Percentiles rank a stretch among this genome's conserved stretches.
Conservation (phyloP, 352 stramenopile genomes). For the Pythium utonaiense region DNA sequence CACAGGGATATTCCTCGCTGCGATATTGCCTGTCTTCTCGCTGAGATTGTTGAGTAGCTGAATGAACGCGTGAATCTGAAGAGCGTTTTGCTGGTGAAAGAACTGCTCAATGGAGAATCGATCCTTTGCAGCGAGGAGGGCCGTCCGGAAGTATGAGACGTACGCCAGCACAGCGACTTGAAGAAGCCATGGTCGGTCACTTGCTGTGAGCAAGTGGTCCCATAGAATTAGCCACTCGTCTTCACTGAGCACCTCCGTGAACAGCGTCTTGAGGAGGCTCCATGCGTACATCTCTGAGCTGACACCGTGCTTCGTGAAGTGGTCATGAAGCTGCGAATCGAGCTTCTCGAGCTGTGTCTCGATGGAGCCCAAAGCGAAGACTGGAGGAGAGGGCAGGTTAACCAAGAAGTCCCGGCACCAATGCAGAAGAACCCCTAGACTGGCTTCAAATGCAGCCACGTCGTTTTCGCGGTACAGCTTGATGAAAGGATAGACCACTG, state of each 20-base stretch:
- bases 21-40: constrained; percentile 29
- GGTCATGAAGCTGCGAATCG: constrained; percentile 70
- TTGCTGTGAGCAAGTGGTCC: constrained; percentile 82
- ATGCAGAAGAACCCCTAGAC: constrained; percentile 81
- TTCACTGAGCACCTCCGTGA: constrained; percentile 86
- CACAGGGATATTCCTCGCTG: neutral
- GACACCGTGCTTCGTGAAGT: constrained; percentile 70
- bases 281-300: constrained; percentile 70
- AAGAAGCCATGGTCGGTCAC: constrained; percentile 59
- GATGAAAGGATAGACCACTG: constrained; percentile 87
- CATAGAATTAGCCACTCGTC: constrained; percentile 87
- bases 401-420: constrained; percentile 81
- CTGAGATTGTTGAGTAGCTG: constrained; percentile 61
- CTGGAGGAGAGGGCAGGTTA: constrained; percentile 79
- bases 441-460: constrained; percentile 87
- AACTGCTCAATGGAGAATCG: constrained; percentile 74
- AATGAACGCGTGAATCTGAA: constrained; percentile 70
- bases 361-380: constrained; percentile 60
- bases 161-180: constrained; percentile 71
- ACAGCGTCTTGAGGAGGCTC: constrained; percentile 84
- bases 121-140: constrained; percentile 52
- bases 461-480: constrained; percentile 86
- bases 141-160: constrained; percentile 60
- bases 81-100: constrained; percentile 81
- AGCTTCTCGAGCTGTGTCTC: constrained; percentile 66